Evolutionary conservation across 805 yeast species (phyloP), one percentile per base, ranked within the genome.

Genomic region (Starmera dryadoides): DNA sequence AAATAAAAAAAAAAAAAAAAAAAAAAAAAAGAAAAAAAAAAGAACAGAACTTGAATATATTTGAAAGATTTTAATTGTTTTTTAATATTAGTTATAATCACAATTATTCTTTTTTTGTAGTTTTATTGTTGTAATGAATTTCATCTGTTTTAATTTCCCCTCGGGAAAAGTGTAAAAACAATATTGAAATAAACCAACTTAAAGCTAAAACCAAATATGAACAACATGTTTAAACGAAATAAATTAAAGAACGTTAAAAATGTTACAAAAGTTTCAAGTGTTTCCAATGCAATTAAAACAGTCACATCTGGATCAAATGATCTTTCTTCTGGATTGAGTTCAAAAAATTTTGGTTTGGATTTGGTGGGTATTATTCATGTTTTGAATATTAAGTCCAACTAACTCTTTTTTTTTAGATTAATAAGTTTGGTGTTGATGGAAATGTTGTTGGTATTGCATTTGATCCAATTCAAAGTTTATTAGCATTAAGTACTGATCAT

Each of bases 401-500:
- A 36, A 20, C 19, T 22, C 18, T 20, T 15, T 17, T 23, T 12
- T 2, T 22, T 9, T 31, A 54, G 56, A 26, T 53, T 14, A 39
- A 51, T 31, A 52, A 56, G 44, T 79, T 75, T 50, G 93, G 93
- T 2, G 53, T 82, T 26, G 66, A 71, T 15, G 91, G 94, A 11
- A 71, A 73, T 12, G 74, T 85, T 8, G 63, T 76, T 28, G 77
- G 86, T 0, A 55, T 79, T 30, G 94, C 93, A 0, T 85, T 71
- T 60, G 98, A 93, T 56, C 95, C 95, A 3, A 79, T 86, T 1
- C 98, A 93, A 59, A 77, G 93, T 39, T 68, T 93, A 21, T 60
- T 88, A 50, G 97, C 96, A 0, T 64, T 87, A 0, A 81, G 88
- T 3, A 87, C 96, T 0, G 78, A 71, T 29, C 55, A 63, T 7